Evolutionary conservation across 805 yeast genomes (phyloP), one percentile per base, ranked within the genome.

Genomic region (Sugiyamaella qingdaonensis): DNA sequence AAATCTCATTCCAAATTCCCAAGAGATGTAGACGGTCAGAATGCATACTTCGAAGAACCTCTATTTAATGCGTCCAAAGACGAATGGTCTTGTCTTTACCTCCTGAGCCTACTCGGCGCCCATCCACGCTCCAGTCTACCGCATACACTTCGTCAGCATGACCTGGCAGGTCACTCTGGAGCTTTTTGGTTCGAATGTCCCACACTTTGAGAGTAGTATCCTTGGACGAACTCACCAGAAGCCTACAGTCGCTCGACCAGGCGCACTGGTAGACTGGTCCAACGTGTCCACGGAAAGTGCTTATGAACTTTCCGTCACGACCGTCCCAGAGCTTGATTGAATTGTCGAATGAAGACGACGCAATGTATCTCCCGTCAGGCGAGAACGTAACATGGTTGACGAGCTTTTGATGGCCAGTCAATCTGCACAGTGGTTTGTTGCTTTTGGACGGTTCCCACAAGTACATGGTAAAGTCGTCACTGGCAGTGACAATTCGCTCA

Each of bases 111-210:
- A 94, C 98, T 60, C 85, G 78, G 59, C 80, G 80, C 45, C 99
- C 99, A 67, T 94, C 99, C 52, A 86, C 82, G 73, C 97, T 88
- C 99, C 99, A 94, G 64, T 94, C 99, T 2, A 94, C 97, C 0
- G 97, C 95, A 67, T 81, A 94, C 0, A 94, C 96, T 71, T 94
- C 99, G 65, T 94, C 99, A 13, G 84, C 74, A 66, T 94, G 99
- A 1, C 99, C 99, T 0, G 99, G 99, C 54, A 94, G 78, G 69
- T 94, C 99, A 14, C 85, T 88, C 54, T 82, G 79, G 52, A 94
- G 73, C 66, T 92, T 92, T 58, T 85, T 78, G 2, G 96, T 87
- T 63, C 87, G 80, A 19, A 92, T 83, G 65, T 92, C 97, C 98
- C 98, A 92, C 1, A 92, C 96, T 69, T 92, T 92, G 65, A 92